Conservation (phyloP, 345 rosid genomes). For the Linum tenue region DNA sequence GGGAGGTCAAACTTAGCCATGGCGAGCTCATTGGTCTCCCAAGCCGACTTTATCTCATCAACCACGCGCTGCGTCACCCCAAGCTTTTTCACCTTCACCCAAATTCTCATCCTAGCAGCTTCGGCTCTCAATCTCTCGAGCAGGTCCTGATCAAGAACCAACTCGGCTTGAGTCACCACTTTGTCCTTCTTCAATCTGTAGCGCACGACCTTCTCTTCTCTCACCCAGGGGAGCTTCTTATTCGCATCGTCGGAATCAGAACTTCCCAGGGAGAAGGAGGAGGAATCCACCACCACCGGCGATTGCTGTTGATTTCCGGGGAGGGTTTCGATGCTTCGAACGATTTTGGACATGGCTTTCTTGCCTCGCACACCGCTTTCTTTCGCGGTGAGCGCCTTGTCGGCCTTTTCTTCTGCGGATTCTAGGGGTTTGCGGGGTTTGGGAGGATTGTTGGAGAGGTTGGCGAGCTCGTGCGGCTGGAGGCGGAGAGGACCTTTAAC, state of each 20-base stretch:
- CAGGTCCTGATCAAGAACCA: slow-evolving; percentile 41
- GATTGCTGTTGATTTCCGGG: slow-evolving; percentile 11
- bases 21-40: slow-evolving; percentile 57
- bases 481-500: slow-evolving; percentile 48
- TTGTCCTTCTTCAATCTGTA: slow-evolving; percentile 54
- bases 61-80: slow-evolving; percentile 66
- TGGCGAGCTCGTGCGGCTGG: slow-evolving; percentile 36
- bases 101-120: slow-evolving; percentile 52
- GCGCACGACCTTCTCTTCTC: slow-evolving; percentile 38
- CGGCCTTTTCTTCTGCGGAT: slow-evolving; percentile 25
- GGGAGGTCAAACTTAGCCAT: slow-evolving; percentile 71
- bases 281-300: slow-evolving; percentile 10
- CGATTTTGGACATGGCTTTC: slow-evolving; percentile 55
- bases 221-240: slow-evolving; percentile 61
- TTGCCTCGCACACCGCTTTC: slow-evolving; percentile 64
- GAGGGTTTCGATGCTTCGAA: slow-evolving; percentile 45
- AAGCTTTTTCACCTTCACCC: slow-evolving; percentile 83
- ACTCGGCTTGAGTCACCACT: slow-evolving; percentile 40
- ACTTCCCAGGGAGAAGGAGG: not conserved
- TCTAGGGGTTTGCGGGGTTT: not conserved
- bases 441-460: slow-evolving; percentile 19
- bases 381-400: slow-evolving; percentile 50
- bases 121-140: slow-evolving; percentile 50
- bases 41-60: slow-evolving; percentile 40
- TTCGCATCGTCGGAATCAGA: slow-evolving; percentile 3